Percentiles rank a stretch among this genome's conserved stretches.
Evolutionary conservation across 2,329 filamentous ascomycete species (phyloP).

Genomic region (Claviceps arundinis): DNA sequence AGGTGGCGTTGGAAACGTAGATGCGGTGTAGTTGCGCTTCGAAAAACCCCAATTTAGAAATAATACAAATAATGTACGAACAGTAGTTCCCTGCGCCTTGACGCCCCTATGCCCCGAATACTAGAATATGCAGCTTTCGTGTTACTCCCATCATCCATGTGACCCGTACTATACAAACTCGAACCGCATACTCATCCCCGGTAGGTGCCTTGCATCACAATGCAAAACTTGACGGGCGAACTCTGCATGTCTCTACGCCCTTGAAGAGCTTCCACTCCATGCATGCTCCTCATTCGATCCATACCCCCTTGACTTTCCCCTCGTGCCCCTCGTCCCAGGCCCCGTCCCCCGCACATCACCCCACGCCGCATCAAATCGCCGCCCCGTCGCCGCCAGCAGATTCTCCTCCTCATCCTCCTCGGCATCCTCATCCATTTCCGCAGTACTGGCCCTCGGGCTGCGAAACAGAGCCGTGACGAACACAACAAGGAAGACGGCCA

Average conservation of each 20-base stretch:
- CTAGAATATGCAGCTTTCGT: no score
- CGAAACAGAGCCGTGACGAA: slow-evolving; percentile 69
- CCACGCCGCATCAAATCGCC: slow-evolving; percentile 78
- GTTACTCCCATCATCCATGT: no score
- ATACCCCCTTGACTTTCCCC: slow-evolving; percentile 31
- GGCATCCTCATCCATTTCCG: slow-evolving; percentile 73
- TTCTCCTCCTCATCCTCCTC: slow-evolving; percentile 92
- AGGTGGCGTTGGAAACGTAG: slow-evolving; percentile 23
- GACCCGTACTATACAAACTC: no score
- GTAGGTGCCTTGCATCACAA: no score
- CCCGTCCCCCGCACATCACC: slow-evolving; percentile 71
- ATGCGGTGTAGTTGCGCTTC: background rate
- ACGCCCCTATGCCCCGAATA: no score
- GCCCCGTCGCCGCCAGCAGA: slow-evolving; percentile 67
- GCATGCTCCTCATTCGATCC: slow-evolving; percentile 7
- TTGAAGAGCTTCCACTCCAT: slow-evolving; percentile 4
- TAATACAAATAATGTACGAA: no score
- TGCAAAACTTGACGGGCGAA: no score
- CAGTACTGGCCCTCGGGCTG: slow-evolving; percentile 62
- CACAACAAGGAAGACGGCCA: slow-evolving; percentile 70
- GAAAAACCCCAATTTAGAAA: background rate
- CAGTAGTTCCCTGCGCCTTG: no score
- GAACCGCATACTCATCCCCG: no score
- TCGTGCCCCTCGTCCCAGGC: slow-evolving; percentile 72
- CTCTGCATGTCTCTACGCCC: background rate